Evolutionary conservation across 2,329 filamentous ascomycete species (phyloP).

Genomic region (Talaromyces albobiverticillius): DNA sequence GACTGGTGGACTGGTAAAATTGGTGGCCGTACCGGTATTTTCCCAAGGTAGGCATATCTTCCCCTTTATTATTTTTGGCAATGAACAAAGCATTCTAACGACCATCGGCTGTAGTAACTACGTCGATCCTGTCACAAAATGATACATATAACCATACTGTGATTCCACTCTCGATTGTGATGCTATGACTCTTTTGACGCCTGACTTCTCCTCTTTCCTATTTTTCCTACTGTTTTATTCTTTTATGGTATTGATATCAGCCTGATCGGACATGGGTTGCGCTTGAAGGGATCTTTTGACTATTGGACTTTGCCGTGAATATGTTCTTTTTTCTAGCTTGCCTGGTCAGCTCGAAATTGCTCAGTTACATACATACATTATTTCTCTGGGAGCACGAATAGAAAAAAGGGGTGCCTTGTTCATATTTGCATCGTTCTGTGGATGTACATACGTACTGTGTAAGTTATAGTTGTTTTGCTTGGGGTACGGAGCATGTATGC

Average conservation of each 20-base stretch:
- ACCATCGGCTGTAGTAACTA: constrained; percentile 30
- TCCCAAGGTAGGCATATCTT: constrained; percentile 65
- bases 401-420: background rate
- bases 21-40: constrained; percentile 81
- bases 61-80: background rate
- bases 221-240: constrained; percentile 17
- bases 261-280: constrained; percentile 14
- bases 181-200: constrained; percentile 2
- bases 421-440: no score
- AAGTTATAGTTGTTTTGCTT: no score
- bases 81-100: background rate
- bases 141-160: background rate
- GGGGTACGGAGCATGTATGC: background rate
- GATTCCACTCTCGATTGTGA: background rate
- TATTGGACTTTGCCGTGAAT: background rate
- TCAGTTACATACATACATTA: background rate
- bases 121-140: constrained; percentile 20
- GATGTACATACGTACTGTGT: no score
- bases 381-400: background rate
- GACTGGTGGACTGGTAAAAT: constrained; percentile 98
- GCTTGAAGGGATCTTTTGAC: background rate
- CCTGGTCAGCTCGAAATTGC: background rate
- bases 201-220: constrained; percentile 12
- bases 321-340: background rate
- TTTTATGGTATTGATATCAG: background rate